Base-by-base conservation (phyloP, 805 yeast genomes). In the Zygosaccharomyces bailii region DNA sequence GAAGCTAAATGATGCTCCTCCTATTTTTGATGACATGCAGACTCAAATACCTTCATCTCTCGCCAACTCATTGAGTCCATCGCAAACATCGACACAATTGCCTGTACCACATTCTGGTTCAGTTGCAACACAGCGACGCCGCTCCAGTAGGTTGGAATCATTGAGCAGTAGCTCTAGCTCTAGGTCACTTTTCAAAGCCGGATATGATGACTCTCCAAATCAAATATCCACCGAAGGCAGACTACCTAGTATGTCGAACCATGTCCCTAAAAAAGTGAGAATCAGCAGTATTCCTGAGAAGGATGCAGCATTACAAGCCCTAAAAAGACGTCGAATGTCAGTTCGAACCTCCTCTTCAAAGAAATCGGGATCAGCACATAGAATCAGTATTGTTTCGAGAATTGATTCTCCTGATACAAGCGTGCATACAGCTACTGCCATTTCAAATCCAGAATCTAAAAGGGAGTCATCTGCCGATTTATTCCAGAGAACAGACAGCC, bases 111-210 rank as follows among this genome's bases (percentile, higher is more conserved):
- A 21, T 20, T 9, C 14, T 32, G 33, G 21, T 1, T 27, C n/a
- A n/a, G 25, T 3, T 7, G 39, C 34, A 11, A 33, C 23, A 5
- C 25, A 34, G 14, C 36, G 46, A 5, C 51, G 60, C 31, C 50
- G 62, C 6, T 55, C 63, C n/a, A 51, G 66, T 65, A 49, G 80
- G 69, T 25, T 78, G 60, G 51, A 68, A 44, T 54, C 70, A 27
- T 45, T 71, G 59, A 50, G 64, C 53, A 63, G 61, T 13, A 54
- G 61, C 7, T 58, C 57, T n/a, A 63, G 63, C 16, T 54, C 65
- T 4, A 60, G 57, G 17, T 62, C 69, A 14, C 51, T 69, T n/a
- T 61, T 64, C 42, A 65, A 61, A 44, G 44, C 56, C 5, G 50
- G 38, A 1, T 51, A 50, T 20, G 32, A 25, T 21, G 57, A 50